A percentile compares a stretch with the other conserved stretches of the same genome.
These are phyloP conservation scores for Euphorbia schlechtendalii DNA, from an alignment of 441 rosid species.

Conservation along the genomic window DNA sequence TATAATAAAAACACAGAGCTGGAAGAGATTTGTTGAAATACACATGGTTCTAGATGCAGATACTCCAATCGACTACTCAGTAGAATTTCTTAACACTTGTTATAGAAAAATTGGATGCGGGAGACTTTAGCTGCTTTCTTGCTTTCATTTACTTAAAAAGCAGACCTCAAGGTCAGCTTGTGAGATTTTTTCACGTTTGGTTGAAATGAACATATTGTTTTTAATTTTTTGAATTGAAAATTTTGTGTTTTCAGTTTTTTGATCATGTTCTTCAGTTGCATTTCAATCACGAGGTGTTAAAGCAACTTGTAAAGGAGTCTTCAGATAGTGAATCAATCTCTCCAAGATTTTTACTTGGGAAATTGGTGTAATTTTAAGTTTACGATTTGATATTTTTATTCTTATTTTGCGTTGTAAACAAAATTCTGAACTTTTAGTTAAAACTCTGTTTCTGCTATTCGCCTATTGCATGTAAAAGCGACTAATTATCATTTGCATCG, in stretches of 20 bases:
- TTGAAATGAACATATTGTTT: no score
- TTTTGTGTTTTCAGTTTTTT: slow-evolving; percentile 40
- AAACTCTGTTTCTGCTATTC: background rate
- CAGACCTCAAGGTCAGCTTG: slow-evolving; percentile 42
- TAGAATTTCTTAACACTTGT: slow-evolving; percentile 48
- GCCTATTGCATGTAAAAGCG: background rate
- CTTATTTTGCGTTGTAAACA: background rate
- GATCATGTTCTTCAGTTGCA: slow-evolving; percentile 35
- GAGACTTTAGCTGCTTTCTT: slow-evolving; percentile 61
- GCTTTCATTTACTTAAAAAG: slow-evolving; percentile 42
- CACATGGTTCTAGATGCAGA: slow-evolving; percentile 70
- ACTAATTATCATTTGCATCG: background rate
- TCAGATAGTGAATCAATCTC: slow-evolving; percentile 41
- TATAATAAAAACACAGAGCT: no score
- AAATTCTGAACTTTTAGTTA: background rate
- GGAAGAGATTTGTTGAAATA: slow-evolving; percentile 91
- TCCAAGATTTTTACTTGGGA: slow-evolving; percentile 47
- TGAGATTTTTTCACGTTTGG: background rate
- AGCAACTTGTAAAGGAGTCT: slow-evolving; percentile 34
- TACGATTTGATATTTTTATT: background rate
- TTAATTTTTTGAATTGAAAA: no score
- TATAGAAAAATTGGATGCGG: slow-evolving; percentile 52
- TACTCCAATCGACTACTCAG: slow-evolving; percentile 49
- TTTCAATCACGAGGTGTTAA: slow-evolving; percentile 35
- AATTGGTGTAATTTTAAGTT: background rate